These are phyloP conservation scores for Pleurotus djamor DNA, from an alignment of 768 basidiomycete genomes.

Conservation along the genomic window DNA sequence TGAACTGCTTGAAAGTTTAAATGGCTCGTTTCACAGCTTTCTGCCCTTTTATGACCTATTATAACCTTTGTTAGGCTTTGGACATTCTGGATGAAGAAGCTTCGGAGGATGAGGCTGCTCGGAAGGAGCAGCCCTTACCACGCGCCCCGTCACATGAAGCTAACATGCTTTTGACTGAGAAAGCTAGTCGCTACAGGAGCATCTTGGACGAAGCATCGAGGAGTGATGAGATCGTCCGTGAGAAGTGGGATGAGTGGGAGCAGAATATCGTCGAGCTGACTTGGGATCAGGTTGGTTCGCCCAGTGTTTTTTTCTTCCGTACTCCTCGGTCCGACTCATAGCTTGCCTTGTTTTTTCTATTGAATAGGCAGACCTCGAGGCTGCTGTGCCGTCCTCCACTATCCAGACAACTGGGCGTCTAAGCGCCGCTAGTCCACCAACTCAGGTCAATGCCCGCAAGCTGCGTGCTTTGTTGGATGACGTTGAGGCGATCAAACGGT, in stretches of 20 bases:
- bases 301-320: not conserved
- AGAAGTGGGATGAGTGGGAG: conserved; percentile 92
- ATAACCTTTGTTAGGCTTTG: conserved; percentile 56
- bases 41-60: not conserved
- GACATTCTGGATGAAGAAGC: conserved; percentile 91
- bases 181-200: conserved; percentile 68
- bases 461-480: conserved; percentile 76
- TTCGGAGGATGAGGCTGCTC: conserved; percentile 75
- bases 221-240: conserved; percentile 74
- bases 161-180: conserved; percentile 69
- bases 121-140: conserved; percentile 43
- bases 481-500: conserved; percentile 67
- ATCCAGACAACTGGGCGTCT: conserved; percentile 22
- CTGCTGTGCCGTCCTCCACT: conserved; percentile 67
- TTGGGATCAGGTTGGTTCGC: conserved; percentile 56
- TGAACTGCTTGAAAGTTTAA: not conserved
- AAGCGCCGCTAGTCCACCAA: conserved; percentile 42
- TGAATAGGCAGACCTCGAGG: conserved; percentile 61
- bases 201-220: conserved; percentile 69
- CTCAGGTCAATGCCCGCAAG: conserved; percentile 62
- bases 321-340: not conserved
- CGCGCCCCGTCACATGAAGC: conserved; percentile 77
- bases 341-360: conserved; percentile 1
- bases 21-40: not conserved
- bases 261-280: conserved; percentile 67